Conservation (phyloP, 2,329 filamentous ascomycete species). For the Saccharata proteae region DNA sequence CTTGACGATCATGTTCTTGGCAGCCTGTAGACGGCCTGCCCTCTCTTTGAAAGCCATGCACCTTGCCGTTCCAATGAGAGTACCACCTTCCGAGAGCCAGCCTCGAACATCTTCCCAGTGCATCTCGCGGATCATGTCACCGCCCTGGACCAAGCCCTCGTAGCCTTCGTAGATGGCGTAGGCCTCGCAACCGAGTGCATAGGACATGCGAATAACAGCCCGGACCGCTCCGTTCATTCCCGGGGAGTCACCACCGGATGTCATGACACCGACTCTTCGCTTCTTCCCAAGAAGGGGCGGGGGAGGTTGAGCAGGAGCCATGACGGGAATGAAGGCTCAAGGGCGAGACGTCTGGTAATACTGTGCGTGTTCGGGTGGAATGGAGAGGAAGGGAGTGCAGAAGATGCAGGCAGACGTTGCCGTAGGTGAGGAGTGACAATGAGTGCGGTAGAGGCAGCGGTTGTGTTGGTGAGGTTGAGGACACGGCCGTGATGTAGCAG, state of each 20-base stretch:
- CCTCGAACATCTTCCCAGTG: conserved; percentile 89
- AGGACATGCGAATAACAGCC: conserved; percentile 81
- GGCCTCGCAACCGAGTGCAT: conserved; percentile 52
- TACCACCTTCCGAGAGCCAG: conserved; percentile 87
- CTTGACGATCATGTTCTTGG: conserved; percentile 85
- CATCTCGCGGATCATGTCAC: conserved; percentile 77
- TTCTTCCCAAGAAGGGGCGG: conserved; percentile 34
- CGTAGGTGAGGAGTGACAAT: too few relatives aligned
- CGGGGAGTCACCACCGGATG: conserved; percentile 84
- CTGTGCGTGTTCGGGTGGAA: too few relatives aligned
- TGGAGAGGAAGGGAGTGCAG: too few relatives aligned
- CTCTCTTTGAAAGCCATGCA: conserved; percentile 90
- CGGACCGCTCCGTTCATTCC: conserved; percentile 91
- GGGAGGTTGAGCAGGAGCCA: conserved; percentile 17
- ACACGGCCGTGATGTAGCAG: too few relatives aligned
- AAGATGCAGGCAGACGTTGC: too few relatives aligned
- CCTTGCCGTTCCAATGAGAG: conserved; percentile 86
- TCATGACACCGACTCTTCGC: conserved; percentile 77
- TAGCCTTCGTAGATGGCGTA: conserved; percentile 72
- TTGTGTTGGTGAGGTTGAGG: too few relatives aligned
- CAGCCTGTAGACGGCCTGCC: conserved; percentile 67
- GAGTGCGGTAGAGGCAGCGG: too few relatives aligned
- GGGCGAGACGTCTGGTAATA: too few relatives aligned
- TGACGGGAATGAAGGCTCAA: too few relatives aligned
- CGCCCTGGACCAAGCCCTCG: conserved; percentile 83